A percentile compares a stretch with the other conserved stretches of the same genome.
Conservation (phyloP, 441 rosid genomes). For the Isatis lusitanica region DNA sequence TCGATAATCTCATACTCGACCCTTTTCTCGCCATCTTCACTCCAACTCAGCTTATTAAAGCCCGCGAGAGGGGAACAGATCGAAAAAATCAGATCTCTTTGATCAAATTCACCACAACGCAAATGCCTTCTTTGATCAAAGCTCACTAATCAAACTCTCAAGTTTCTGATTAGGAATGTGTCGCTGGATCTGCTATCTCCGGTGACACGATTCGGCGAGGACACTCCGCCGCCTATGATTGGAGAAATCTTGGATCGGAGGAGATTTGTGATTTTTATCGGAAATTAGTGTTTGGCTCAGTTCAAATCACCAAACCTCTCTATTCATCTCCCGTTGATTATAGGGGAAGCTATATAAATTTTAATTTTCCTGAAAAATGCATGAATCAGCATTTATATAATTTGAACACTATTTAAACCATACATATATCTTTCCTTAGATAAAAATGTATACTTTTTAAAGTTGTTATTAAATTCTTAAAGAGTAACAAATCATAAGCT, state of each 20-base stretch:
- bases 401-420: no score
- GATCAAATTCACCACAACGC: no score
- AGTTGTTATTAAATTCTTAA: no score
- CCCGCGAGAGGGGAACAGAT: background rate
- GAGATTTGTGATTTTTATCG: no score
- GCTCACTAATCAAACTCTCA: no score
- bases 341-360: background rate
- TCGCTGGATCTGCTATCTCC: background rate
- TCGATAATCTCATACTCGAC: constrained; percentile 48
- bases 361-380: no score
- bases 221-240: background rate
- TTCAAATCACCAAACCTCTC: background rate
- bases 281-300: background rate
- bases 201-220: constrained; percentile 3
- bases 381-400: no score
- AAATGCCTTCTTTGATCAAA: no score
- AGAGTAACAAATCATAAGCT: no score
- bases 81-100: background rate
- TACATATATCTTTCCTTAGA: no score
- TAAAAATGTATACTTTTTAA: no score
- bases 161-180: background rate
- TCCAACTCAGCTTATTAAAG: background rate
- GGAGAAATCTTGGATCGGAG: no score
- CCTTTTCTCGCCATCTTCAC: constrained; percentile 60
- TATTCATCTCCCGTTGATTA: background rate